A percentile compares a stretch with the other conserved stretches of the same genome.
phyloP scores from a whole-genome alignment of 345 rosid genomes.

The Corchorus capsularis region DNA sequence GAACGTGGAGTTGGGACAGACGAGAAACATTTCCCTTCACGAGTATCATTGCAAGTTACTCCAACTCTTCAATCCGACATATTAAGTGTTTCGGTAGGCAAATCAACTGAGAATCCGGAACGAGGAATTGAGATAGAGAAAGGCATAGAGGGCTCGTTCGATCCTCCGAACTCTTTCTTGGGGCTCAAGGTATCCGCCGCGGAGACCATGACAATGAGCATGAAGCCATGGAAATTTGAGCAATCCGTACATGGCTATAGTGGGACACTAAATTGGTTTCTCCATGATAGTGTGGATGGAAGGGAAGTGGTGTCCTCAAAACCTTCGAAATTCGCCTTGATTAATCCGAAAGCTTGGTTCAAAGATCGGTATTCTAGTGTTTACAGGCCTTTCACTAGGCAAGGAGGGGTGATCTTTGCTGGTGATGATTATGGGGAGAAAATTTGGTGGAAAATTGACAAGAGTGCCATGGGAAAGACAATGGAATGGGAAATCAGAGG shows the following conservation, averaged over 20 bases:
- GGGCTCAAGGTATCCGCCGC: conserved; percentile 62
- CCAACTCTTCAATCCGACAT: conserved; percentile 70
- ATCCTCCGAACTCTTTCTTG: conserved; percentile 65
- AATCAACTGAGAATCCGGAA: conserved; percentile 68
- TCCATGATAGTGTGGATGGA: conserved; percentile 78
- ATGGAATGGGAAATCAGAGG: conserved; percentile 89
- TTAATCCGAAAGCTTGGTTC: conserved; percentile 84
- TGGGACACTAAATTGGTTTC: conserved; percentile 72
- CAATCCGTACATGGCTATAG: conserved; percentile 68
- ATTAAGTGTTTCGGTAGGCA: conserved; percentile 68
- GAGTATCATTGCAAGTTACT: conserved; percentile 67
- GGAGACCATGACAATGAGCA: conserved; percentile 57
- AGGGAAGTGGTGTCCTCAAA: conserved; percentile 77
- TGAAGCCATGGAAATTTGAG: conserved; percentile 90
- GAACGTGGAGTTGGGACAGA: conserved; percentile 67
- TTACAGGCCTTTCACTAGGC: conserved; percentile 70
- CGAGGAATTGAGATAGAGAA: conserved; percentile 53
- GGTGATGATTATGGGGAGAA: conserved; percentile 78
- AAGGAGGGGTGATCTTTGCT: conserved; percentile 86
- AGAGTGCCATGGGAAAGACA: conserved; percentile 49
- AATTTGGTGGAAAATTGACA: conserved; percentile 74
- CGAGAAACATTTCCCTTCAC: conserved; percentile 86
- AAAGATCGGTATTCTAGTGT: conserved; percentile 69
- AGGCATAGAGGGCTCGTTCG: conserved; percentile 59
- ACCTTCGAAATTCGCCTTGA: conserved; percentile 62